phyloP scores from a whole-genome alignment of 1,284 basidiomycete genomes.

The Entoloma clypeatum region DNA sequence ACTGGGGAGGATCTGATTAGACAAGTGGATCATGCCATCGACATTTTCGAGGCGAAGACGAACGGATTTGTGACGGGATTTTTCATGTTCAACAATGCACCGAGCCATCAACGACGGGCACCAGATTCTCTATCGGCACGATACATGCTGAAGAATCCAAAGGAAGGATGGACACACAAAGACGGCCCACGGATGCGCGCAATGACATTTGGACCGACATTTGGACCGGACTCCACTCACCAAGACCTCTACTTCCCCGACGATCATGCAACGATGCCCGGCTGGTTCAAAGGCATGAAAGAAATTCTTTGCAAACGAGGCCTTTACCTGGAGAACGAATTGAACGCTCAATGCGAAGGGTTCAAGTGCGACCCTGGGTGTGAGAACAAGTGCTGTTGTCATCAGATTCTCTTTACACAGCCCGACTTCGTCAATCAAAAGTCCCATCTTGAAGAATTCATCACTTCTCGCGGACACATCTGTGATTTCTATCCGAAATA shows the following conservation, averaged over 20 bases:
- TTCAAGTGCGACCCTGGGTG: constrained; percentile 14
- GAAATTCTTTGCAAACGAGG: constrained; percentile 27
- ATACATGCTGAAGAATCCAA: constrained; percentile 30
- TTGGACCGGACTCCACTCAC: constrained; percentile 10
- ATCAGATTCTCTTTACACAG: constrained; percentile 6
- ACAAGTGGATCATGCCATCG: constrained; percentile 28
- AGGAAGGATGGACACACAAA: constrained; percentile 23
- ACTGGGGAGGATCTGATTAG: constrained; percentile 24
- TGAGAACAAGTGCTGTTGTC: constrained; percentile 22
- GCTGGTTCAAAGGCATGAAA: constrained; percentile 35
- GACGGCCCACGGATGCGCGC: constrained; percentile 25
- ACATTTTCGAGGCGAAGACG: constrained; percentile 31
- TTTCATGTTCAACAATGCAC: constrained; percentile 37
- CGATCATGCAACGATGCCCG: constrained; percentile 27
- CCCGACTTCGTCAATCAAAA: constrained; percentile 13
- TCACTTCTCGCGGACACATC: constrained; percentile 14
- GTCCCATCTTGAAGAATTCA: constrained; percentile 16
- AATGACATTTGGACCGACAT: constrained; percentile 14
- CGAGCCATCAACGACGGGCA: constrained; percentile 32
- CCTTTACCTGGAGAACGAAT: constrained; percentile 29
- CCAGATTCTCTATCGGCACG: constrained; percentile 29
- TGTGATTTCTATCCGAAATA: constrained; percentile 26
- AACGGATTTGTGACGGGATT: constrained; percentile 25
- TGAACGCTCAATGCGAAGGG: constrained; percentile 15
- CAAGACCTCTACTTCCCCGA: constrained; percentile 29